Evolutionary conservation across 2,329 filamentous ascomycete genomes (phyloP).

Genomic region (Fusarium sp.): DNA sequence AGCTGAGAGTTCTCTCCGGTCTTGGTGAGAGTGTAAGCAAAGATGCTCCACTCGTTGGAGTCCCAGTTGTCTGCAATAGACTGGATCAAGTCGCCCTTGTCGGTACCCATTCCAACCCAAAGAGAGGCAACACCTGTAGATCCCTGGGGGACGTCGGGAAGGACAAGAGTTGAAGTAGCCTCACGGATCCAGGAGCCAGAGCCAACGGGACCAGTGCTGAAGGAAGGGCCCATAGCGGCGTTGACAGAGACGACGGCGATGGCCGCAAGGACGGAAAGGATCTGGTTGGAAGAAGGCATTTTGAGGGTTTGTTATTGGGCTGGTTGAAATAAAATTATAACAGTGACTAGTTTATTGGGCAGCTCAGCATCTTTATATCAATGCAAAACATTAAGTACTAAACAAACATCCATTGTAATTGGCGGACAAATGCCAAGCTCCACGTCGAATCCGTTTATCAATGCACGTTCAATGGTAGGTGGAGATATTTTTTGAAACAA

Average conservation of each 20-base stretch:
- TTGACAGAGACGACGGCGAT: constrained; percentile 28
- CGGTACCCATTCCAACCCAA: constrained; percentile 62
- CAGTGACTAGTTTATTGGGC: neutral
- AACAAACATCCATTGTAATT: neutral
- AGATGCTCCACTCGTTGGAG: constrained; percentile 53
- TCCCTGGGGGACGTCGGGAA: constrained; percentile 52
- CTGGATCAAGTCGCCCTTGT: constrained; percentile 59
- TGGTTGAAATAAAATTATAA: neutral
- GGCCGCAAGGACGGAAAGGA: constrained; percentile 30
- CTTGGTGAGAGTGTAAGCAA: constrained; percentile 54
- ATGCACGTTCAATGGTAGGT: neutral
- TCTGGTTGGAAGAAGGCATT: constrained; percentile 32
- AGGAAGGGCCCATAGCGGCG: constrained; percentile 51
- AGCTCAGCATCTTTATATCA: neutral
- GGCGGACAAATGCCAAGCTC: constrained; percentile 8
- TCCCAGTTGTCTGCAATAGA: constrained; percentile 56
- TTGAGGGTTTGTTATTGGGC: neutral
- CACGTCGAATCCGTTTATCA: constrained; percentile 16
- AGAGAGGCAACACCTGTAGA: constrained; percentile 53
- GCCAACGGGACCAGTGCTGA: constrained; percentile 57
- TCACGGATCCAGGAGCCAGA: constrained; percentile 55
- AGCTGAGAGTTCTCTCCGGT: constrained; percentile 44
- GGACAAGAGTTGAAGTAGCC: constrained; percentile 55
- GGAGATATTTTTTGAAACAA: constrained; percentile 13
- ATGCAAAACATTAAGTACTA: neutral